Evolutionary conservation across 2,329 filamentous ascomycete genomes (phyloP).

Genomic region (Paramyrothecium sp.): DNA sequence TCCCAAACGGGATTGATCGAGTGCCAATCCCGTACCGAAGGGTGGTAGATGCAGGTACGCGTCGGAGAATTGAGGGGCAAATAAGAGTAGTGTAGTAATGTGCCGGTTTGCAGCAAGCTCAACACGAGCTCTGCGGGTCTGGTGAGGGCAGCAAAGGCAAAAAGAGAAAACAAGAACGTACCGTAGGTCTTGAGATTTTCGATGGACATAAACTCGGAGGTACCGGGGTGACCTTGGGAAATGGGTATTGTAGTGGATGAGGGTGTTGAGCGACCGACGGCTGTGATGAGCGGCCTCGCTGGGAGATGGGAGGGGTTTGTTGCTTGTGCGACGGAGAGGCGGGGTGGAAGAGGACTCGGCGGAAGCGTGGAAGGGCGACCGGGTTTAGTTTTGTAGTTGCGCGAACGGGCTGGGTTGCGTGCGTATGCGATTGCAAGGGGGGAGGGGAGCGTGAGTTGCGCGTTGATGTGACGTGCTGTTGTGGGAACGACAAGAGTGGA

Average conservation of each 20-base stretch:
- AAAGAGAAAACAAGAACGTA: constrained; percentile 45
- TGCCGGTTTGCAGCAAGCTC: too few species aligned
- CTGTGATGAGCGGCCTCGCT: constrained; percentile 44
- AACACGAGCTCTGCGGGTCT: too few species aligned
- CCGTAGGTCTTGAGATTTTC: constrained; percentile 97
- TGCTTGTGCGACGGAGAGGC: constrained; percentile 10
- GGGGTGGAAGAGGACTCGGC: not conserved
- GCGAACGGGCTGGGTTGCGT: not conserved
- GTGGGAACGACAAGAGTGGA: constrained; percentile 6
- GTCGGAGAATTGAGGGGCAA: not conserved
- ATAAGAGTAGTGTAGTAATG: not conserved
- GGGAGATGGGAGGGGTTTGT: constrained; percentile 17
- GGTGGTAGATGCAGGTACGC: constrained; percentile 21
- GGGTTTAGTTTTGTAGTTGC: not conserved
- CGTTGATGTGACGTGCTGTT: constrained; percentile 5
- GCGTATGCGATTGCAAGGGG: not conserved
- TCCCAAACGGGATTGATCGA: not conserved
- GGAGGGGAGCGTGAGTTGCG: constrained; percentile 5
- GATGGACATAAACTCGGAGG: constrained; percentile 96
- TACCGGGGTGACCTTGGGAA: constrained; percentile 55
- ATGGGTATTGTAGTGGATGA: constrained; percentile 43
- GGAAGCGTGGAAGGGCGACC: constrained; percentile 1
- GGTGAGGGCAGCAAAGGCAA: not conserved
- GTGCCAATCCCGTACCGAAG: not conserved
- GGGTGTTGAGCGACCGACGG: constrained; percentile 49